Evolutionary conservation across 2,329 filamentous ascomycete species (phyloP).

Genomic region (Lasiodiplodia gonubiensis): DNA sequence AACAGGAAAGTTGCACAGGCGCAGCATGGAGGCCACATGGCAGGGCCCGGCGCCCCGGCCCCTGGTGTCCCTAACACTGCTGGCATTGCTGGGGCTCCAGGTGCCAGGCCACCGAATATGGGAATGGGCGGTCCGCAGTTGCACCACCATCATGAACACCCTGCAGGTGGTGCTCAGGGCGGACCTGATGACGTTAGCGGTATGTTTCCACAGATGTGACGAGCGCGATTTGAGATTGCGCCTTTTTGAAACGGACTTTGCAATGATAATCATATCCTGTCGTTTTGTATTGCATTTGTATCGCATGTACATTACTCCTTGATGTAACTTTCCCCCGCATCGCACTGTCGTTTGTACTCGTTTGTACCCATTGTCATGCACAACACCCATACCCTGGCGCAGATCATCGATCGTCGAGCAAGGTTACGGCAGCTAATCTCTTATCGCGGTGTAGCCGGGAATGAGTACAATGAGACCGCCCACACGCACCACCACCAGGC

Average conservation of each 20-base stretch:
- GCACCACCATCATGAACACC: slow-evolving; percentile 75
- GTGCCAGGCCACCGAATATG: slow-evolving; percentile 70
- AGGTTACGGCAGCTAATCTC: slow-evolving; percentile 51
- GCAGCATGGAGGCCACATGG: slow-evolving; percentile 68
- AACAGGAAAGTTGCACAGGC: slow-evolving; percentile 75
- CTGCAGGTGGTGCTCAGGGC: slow-evolving; percentile 65
- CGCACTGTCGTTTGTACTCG: slow-evolving; percentile 29
- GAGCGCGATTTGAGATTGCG: slow-evolving; percentile 42
- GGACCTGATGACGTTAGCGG: slow-evolving; percentile 84
- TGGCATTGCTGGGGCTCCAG: slow-evolving; percentile 62
- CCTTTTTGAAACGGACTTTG: slow-evolving; percentile 40
- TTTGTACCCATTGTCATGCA: slow-evolving; percentile 33
- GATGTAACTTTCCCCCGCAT: slow-evolving; percentile 49
- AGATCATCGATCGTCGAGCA: slow-evolving; percentile 38
- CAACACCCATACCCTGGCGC: slow-evolving; percentile 33
- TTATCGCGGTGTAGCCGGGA: slow-evolving; percentile 59
- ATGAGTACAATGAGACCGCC: slow-evolving; percentile 64
- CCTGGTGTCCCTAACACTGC: slow-evolving; percentile 68
- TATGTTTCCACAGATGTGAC: slow-evolving; percentile 98
- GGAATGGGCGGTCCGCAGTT: slow-evolving; percentile 69
- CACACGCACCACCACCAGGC: slow-evolving; percentile 71
- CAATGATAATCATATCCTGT: slow-evolving; percentile 48
- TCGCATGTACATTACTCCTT: slow-evolving; percentile 51
- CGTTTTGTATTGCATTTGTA: slow-evolving; percentile 41
- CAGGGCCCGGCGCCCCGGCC: slow-evolving; percentile 66